Evolutionary conservation across 177 flowering plant genomes (phyloP), one percentile per base, ranked within the genome.

Genomic region (Telopea speciosissima): DNA sequence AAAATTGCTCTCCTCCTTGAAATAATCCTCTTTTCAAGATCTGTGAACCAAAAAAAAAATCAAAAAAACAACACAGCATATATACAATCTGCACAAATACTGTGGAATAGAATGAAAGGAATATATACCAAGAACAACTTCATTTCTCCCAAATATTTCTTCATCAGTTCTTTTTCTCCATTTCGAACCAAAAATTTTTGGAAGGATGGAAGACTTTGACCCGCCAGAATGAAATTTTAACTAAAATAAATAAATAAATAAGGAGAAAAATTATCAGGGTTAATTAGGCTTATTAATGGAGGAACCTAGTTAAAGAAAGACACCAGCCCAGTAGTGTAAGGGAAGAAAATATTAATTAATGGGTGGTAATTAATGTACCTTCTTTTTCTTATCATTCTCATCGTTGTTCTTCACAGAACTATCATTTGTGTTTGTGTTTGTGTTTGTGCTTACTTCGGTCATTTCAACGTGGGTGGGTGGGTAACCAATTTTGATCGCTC

Each of bases 151-250:
- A 26, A 72, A 54, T 8, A 72, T 19, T 24, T 80, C 86, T 2
- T 81, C 88, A n/a, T 82, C 81, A 9, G 74, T 67, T 11, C 62
- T 70, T 74, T 70, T 77, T 66, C 75, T 54, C 70, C 64, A 62
- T 80, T 83, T 92, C 8, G 90, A 79, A 33, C 81, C 74, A 63
- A 89, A 92, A 71, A 90, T 83, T 86, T 84, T 89, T 21, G 93
- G 93, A 28, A 92, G 68, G 24, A 84, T 80, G 17, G 88, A 28
- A 28, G 31, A 87, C 93, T 85, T 62, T 4, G 42, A 66, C 67
- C 25, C 6, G 24, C 25, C 6, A 28, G 26, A 42, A 24, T 69
- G 24, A 19, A 17, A 36, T 21, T 31, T 23, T 73, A 11, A 36
- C 9, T 36, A 36, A 36, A 36, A 36, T 5, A n/a, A 62, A 61